Base-by-base conservation (phyloP, 306 rosid genomes). In the Castanea crenata region DNA sequence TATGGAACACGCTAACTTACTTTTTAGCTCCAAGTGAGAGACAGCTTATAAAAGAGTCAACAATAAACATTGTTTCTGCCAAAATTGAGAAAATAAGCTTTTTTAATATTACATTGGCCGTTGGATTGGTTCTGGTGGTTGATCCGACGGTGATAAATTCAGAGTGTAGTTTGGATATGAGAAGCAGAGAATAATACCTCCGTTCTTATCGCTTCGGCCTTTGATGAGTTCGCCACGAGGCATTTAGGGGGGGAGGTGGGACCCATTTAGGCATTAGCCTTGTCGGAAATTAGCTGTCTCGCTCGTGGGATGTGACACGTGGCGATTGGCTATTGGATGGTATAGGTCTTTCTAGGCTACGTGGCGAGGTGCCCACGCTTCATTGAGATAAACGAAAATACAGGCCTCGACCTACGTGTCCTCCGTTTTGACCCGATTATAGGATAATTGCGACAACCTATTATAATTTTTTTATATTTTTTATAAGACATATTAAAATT, bases 221-320 rank as follows among this genome's bases (percentile, higher is more conserved):
- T 89, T 82, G 92, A 80, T 72, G 77, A 83, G 85, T 88, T 90
- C 90, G 92, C 88, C 90, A 87, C 82, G 86, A 83, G 85, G 86
- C 83, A 81, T 73, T 41, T 41, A 29, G 9, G 11, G 11, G 46
- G 46, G 46, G 11, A 41, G 11, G 12, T 8, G 90, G 91, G 93
- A 69, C 93, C 94, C 94, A 79, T 81, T 3, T 3, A 5, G 54
- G 4, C 25, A 78, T 41, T 41, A 35, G 75, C 73, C 44, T 67
- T 82, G 82, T 79, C 84, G 74, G 74, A 76, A 55, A 76, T 83
- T 78, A 86, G 79, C 85, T 86, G 83, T 68, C 64, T 7, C 18
- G 59, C 80, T 80, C 76, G 62, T 21, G 57, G 32, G 61, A 0
- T 0, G 0, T 1, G 76, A 51, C 80, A 85, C 83, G 86, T 85